Conservation (phyloP, 306 rosid genomes). For the Cucurbita pepo region DNA sequence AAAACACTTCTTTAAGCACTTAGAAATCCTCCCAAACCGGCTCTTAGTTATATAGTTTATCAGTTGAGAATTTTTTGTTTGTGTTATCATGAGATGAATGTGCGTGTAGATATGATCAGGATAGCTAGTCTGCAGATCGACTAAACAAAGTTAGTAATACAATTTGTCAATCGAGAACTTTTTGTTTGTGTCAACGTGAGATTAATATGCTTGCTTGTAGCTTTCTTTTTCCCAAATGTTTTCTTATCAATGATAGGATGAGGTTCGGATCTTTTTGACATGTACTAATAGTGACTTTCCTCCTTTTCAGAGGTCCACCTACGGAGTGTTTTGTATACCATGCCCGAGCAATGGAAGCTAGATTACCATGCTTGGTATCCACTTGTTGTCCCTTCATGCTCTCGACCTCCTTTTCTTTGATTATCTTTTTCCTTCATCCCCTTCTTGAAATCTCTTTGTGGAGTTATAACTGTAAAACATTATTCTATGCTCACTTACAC, state of each 20-base stretch:
- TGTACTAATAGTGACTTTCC: constrained; percentile 16
- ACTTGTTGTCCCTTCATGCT: neutral
- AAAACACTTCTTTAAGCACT: neutral
- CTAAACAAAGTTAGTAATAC: neutral
- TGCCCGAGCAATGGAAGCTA: constrained; percentile 71
- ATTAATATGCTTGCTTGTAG: neutral
- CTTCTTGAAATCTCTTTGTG: neutral
- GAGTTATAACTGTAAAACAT: neutral
- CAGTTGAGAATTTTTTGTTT: neutral
- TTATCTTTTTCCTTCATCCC: neutral
- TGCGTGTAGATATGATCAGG: neutral
- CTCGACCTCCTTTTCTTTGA: neutral
- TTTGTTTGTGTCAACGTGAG: neutral
- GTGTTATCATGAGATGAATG: neutral
- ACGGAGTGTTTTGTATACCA: constrained; percentile 85
- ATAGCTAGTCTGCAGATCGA: neutral
- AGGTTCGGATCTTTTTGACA: neutral
- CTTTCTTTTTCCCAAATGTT: neutral
- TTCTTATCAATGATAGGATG: neutral
- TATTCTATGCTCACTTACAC: neutral
- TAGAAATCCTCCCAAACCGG: neutral
- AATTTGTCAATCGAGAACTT: neutral
- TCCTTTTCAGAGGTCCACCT: constrained; percentile 80
- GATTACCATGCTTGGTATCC: constrained; percentile 41
- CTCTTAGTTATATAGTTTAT: neutral